Percentiles rank a stretch among this genome's conserved stretches.
phyloP scores from a whole-genome alignment of 345 rosid species.

The Clausena lansium region DNA sequence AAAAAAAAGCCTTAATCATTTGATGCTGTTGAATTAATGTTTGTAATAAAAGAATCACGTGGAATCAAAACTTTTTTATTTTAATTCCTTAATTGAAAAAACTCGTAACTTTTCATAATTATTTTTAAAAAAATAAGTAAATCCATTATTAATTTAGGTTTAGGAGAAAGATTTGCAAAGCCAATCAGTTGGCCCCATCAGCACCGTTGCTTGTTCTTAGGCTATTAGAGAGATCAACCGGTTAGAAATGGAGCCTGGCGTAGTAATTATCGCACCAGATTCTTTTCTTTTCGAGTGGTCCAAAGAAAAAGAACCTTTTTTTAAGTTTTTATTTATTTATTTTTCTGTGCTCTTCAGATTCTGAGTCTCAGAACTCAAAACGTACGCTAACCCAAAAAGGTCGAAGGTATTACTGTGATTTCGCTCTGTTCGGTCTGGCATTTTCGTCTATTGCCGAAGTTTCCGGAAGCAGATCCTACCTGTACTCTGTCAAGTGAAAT shows the following conservation, averaged over 20 bases:
- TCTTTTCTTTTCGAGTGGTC: not conserved
- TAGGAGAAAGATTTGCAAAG: not conserved
- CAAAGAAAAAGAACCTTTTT: not conserved
- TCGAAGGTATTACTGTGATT: not conserved
- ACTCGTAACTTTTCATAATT: too few species aligned
- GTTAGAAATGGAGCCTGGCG: not conserved
- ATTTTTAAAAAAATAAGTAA: too few species aligned
- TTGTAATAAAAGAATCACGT: not conserved
- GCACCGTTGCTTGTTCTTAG: not conserved
- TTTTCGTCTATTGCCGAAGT: slow-evolving; percentile 8
- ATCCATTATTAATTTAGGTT: not conserved
- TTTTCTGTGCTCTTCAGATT: not conserved
- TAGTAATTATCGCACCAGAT: not conserved
- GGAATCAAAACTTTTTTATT: not conserved
- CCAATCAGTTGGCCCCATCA: not conserved
- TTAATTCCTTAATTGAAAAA: too few species aligned
- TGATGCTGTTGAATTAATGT: not conserved
- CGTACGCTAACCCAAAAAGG: not conserved
- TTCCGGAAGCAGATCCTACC: not conserved
- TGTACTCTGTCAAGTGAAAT: not conserved
- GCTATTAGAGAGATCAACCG: not conserved
- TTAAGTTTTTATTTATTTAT: too few species aligned
- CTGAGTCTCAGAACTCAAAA: not conserved
- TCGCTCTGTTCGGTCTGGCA: not conserved
- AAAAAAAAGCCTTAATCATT: not conserved